Evolutionary conservation across 768 basidiomycete genomes (phyloP).

Genomic region (Mycena metata): DNA sequence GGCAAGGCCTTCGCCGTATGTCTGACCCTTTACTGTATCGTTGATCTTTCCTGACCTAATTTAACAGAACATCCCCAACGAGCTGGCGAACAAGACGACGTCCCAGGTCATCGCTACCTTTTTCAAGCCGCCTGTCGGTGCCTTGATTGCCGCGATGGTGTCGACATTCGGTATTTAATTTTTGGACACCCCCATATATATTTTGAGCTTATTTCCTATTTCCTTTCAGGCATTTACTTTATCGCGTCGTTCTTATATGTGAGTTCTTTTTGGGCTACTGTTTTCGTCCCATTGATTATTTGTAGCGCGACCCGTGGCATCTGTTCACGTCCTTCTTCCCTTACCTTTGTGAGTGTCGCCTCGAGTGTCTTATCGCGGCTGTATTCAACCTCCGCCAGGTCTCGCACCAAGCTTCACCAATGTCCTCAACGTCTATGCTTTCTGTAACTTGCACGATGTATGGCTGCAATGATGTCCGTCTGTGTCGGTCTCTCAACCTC

Average conservation of each 20-base stretch:
- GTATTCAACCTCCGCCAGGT: constrained; percentile 22
- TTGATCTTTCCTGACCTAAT: not conserved
- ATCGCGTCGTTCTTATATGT: constrained; percentile 70
- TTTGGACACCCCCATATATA: not conserved
- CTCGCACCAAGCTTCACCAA: constrained; percentile 95
- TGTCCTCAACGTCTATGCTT: constrained; percentile 96
- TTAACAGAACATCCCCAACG: constrained; percentile 64
- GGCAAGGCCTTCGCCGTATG: constrained; percentile 81
- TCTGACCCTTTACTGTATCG: constrained; percentile 38
- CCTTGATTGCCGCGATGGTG: constrained; percentile 87
- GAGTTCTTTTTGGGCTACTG: not conserved
- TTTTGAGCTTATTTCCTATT: not conserved
- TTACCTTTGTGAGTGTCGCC: constrained; percentile 68
- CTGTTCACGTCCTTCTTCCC: constrained; percentile 96
- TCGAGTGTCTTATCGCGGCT: not conserved
- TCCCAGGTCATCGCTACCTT: constrained; percentile 68
- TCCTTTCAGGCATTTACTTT: constrained; percentile 71
- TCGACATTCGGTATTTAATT: constrained; percentile 79
- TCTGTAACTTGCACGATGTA: constrained; percentile 96
- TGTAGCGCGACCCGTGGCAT: constrained; percentile 95
- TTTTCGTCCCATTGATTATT: not conserved
- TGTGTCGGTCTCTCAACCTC: constrained; percentile 3
- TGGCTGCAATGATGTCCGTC: constrained; percentile 37
- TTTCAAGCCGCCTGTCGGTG: constrained; percentile 82
- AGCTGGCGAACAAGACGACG: constrained; percentile 63